A percentile compares a stretch with the other conserved stretches of the same genome.
These are phyloP conservation scores for Daldinia childiae DNA, from an alignment of 495 filamentous ascomycete species.

Conservation along the genomic window DNA sequence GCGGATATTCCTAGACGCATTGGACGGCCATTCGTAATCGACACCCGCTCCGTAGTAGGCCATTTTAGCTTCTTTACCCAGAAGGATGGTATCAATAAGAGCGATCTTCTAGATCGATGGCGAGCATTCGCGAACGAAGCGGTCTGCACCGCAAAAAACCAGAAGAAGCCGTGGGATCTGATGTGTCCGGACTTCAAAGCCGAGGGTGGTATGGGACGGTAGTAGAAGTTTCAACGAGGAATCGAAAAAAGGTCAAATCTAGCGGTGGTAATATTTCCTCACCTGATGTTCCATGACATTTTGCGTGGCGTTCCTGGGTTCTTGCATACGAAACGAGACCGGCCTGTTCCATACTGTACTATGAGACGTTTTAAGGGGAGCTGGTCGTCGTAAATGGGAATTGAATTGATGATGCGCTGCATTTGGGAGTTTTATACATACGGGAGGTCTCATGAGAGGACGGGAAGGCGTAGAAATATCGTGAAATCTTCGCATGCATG, in stretches of 20 bases:
- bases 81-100: slow-evolving; percentile 53
- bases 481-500: not conserved
- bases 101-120: slow-evolving; percentile 62
- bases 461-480: not conserved
- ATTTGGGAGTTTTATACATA: slow-evolving; percentile 12
- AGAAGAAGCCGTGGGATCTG: slow-evolving; percentile 44
- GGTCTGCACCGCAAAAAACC: slow-evolving; percentile 39
- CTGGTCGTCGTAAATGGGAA: slow-evolving; percentile 1
- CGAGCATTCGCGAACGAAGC: slow-evolving; percentile 62
- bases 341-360: slow-evolving; percentile 1
- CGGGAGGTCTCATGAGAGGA: not conserved
- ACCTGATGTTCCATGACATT: slow-evolving; percentile 25
- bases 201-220: slow-evolving; percentile 25
- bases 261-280: slow-evolving; percentile 9
- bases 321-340: slow-evolving; percentile 36
- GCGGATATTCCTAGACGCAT: slow-evolving; percentile 36
- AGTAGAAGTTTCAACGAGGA: not conserved
- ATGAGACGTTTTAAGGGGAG: not conserved
- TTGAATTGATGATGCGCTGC: slow-evolving; percentile 8
- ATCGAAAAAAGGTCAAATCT: slow-evolving; percentile 5
- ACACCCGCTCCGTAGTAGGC: slow-evolving; percentile 62
- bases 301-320: slow-evolving; percentile 38
- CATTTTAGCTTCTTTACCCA: slow-evolving; percentile 60
- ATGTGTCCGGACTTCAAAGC: slow-evolving; percentile 30
- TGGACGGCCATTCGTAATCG: slow-evolving; percentile 55